Base-by-base conservation (phyloP, 225 moss, liverwort and hornwort genomes). In the Thuidium tamariscinum region DNA sequence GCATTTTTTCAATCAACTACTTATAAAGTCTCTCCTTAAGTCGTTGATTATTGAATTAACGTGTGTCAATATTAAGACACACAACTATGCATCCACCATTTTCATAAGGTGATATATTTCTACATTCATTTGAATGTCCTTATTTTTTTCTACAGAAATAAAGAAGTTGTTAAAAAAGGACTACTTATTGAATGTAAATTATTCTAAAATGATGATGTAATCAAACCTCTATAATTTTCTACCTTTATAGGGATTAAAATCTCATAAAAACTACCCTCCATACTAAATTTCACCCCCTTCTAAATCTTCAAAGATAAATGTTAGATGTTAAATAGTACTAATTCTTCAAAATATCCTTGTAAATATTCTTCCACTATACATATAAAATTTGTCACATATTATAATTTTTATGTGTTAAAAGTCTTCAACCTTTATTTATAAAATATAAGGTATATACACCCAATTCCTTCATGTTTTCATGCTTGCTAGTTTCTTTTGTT, bases 401-500 rank as follows among this genome's bases (percentile, higher is more conserved):
- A 22, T 21, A 67, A 67, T 23, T 22, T 39, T 13, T 67, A 67
- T 39, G 67, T 67, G 3, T 39, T 67, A 22, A 7, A 69, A 41
- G 41, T 8, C 8, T 41, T 68, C 23, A 39, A 25, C 12, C 14
- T 8, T 1, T 8, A 69, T 8, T 68, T 39, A 1, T 41, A 69
- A 25, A 1, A 41, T 25, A 25, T 2, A 14, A 14, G 0, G 1
- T 26, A 41, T 7, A 37, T 1, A 13, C 13, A 39, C 2, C 13
- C 13, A 67, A 39, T 23, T 37, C 2, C 1, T 0, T 7, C 7
- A 1, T 7, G 1, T 36, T 37, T 36, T 66, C 11, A 12, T 16
- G n/a, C 34, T 4, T 0, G 1, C n/a, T 2, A 64, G 1, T 5
- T 19, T 9, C 10, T 10, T 22, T 13, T n/a, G 2, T 68, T 39